Percentiles rank a stretch among this genome's conserved stretches.
Evolutionary conservation across 805 yeast species (phyloP).

Genomic region (Ogataea parapolymorpha): DNA sequence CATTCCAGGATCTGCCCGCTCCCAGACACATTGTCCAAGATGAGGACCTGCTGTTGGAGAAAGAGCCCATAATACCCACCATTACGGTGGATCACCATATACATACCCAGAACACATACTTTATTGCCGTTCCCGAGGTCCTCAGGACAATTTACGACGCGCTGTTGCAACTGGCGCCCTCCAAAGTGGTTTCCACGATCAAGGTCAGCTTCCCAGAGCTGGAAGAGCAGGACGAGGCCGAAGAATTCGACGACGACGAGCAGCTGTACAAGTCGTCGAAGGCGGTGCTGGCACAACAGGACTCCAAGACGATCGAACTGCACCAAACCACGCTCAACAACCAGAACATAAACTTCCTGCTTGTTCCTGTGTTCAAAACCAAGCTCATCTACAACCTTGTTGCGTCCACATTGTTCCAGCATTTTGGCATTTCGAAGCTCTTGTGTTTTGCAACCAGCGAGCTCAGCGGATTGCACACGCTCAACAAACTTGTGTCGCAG

Average conservation of each 20-base stretch:
- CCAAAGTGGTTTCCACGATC: constrained; percentile 16
- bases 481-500: constrained; percentile 16
- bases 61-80: constrained; percentile 27
- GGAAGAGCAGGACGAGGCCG: constrained; percentile 15
- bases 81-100: constrained; percentile 24
- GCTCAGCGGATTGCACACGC: constrained; percentile 15
- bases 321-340: constrained; percentile 7
- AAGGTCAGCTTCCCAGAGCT: constrained; percentile 12
- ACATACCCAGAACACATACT: constrained; percentile 18
- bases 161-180: constrained; percentile 10
- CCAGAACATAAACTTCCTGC: constrained; percentile 11
- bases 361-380: constrained; percentile 24
- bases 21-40: constrained; percentile 48
- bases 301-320: constrained; percentile 15
- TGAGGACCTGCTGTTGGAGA: constrained; percentile 19
- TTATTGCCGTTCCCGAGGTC: constrained; percentile 33
- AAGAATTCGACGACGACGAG: constrained; percentile 44
- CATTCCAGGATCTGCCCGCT: constrained; percentile 41
- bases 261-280: constrained; percentile 40
- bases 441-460: constrained; percentile 26
- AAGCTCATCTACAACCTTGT: constrained; percentile 26
- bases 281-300: constrained; percentile 27
- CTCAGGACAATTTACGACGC: constrained; percentile 24
- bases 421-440: constrained; percentile 12
- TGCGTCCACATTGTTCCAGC: constrained; percentile 13